Evolutionary conservation across 129 eudicot species (phyloP).

Genomic region (Cynara cardunculus): DNA sequence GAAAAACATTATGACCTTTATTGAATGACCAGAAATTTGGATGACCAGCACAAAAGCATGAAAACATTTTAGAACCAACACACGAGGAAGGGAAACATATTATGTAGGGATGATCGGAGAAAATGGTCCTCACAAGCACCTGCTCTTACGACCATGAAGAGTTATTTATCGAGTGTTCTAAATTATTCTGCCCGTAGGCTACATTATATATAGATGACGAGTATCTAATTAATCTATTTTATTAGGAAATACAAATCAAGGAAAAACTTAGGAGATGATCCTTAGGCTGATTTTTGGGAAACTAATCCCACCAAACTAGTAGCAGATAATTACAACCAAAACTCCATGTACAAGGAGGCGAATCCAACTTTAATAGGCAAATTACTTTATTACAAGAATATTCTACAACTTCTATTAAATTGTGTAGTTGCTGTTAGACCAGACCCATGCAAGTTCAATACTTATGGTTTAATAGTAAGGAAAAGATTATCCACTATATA

Average conservation of each 20-base stretch:
- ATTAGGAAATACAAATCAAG: neutral
- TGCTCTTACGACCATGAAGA: neutral
- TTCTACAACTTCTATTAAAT: neutral
- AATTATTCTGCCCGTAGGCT: neutral
- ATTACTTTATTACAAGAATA: too few relatives aligned
- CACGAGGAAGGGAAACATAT: neutral
- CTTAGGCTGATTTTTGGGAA: neutral
- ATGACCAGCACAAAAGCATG: neutral
- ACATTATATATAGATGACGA: neutral
- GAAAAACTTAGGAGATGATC: neutral
- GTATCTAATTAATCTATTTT: neutral
- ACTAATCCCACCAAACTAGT: neutral
- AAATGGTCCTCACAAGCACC: neutral
- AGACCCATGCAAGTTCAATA: neutral
- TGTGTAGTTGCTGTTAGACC: neutral
- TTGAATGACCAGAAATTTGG: too few relatives aligned
- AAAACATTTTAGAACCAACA: neutral
- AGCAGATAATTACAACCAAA: neutral
- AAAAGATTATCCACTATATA: neutral
- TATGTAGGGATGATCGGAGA: neutral
- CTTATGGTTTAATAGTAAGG: neutral
- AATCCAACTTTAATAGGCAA: neutral
- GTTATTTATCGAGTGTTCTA: neutral
- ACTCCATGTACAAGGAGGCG: neutral
- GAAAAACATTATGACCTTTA: too few relatives aligned